These are phyloP conservation scores for Vaccinium myrtillus DNA, from an alignment of 148 eudicot species.

Conservation along the genomic window DNA sequence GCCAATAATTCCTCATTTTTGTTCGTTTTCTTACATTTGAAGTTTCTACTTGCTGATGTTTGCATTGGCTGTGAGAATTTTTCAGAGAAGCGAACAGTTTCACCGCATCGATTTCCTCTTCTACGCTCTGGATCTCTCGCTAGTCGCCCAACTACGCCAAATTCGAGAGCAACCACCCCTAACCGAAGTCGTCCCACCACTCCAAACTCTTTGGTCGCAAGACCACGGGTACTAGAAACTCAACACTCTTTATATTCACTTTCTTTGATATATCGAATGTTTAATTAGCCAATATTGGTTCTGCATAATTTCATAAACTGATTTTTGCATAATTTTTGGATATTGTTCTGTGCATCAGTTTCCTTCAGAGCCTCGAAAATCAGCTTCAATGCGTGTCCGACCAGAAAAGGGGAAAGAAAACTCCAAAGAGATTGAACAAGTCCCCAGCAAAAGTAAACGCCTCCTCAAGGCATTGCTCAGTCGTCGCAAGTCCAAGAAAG, in stretches of 20 bases:
- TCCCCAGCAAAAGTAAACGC: slow-evolving; percentile 79
- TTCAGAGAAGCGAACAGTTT: slow-evolving; percentile 69
- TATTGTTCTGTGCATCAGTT: slow-evolving; percentile 33
- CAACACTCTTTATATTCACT: background rate
- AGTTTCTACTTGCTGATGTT: background rate
- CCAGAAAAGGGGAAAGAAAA: slow-evolving; percentile 49
- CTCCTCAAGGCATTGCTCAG: slow-evolving; percentile 90
- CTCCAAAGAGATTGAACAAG: slow-evolving; percentile 51
- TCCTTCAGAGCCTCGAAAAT: slow-evolving; percentile 52
- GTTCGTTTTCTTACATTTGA: background rate
- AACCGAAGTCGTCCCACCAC: slow-evolving; percentile 43
- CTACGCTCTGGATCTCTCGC: slow-evolving; percentile 72
- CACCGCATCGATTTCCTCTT: slow-evolving; percentile 80
- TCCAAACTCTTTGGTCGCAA: slow-evolving; percentile 51
- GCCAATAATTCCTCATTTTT: background rate
- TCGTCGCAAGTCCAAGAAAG: slow-evolving; percentile 82
- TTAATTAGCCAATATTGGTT: background rate
- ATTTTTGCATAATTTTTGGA: slow-evolving; percentile 5
- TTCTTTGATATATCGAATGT: background rate
- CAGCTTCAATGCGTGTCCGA: slow-evolving; percentile 72
- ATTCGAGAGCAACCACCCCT: slow-evolving; percentile 36
- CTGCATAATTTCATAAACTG: background rate
- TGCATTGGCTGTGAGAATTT: background rate
- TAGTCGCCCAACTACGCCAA: slow-evolving; percentile 45
- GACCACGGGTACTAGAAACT: slow-evolving; percentile 41